Base-by-base conservation (phyloP, 495 filamentous ascomycete species). In the Pyronema omphalodes region DNA sequence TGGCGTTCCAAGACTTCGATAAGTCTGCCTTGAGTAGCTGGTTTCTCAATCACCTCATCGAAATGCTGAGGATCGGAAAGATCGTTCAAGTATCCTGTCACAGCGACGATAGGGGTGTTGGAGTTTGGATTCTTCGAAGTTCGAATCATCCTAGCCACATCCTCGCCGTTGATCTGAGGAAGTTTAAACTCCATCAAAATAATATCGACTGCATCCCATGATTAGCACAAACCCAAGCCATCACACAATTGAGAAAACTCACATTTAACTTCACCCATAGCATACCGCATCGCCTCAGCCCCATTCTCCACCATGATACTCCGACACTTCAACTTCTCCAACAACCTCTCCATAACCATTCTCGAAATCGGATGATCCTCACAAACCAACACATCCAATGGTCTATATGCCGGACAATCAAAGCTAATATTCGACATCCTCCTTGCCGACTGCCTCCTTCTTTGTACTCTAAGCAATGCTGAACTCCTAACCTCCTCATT, bases 351-450 rank as follows among this genome's bases (percentile, higher is more conserved):
- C 91, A 96, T 94, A 18, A 98, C 88, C 67, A 96, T 73, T 44
- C 88, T 77, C 12, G 89, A 94, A n/a, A 96, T 87, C 0, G 93
- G 93, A 64, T 96, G 91, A 66, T 96, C 93, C 69, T 98, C 91
- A 67, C 91, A 96, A 51, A 98, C 88, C 33, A 98, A 74, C 15
- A 98, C 83, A 68, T 98, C 88, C 39, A 98, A 68, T 46, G 91
- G 86, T 17, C 93, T 79, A 68, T 94, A 98, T 37, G 79, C 69
- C 9, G 93, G 93, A 0, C 84, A 83, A 56, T 88, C 87, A 35
- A 91, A 63, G 53, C 78, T 84, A 54, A 96, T 85, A 57, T 89
- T 84, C 1, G 91, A 98, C 69, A 94, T 78, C 40, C 91, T 79
- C 33, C 91, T 73, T 18, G 91, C 93, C 63, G 88, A 94, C 66